Evolutionary conservation across 202 grass and related monocot genomes (phyloP).

Genomic region (Musa balbisiana): DNA sequence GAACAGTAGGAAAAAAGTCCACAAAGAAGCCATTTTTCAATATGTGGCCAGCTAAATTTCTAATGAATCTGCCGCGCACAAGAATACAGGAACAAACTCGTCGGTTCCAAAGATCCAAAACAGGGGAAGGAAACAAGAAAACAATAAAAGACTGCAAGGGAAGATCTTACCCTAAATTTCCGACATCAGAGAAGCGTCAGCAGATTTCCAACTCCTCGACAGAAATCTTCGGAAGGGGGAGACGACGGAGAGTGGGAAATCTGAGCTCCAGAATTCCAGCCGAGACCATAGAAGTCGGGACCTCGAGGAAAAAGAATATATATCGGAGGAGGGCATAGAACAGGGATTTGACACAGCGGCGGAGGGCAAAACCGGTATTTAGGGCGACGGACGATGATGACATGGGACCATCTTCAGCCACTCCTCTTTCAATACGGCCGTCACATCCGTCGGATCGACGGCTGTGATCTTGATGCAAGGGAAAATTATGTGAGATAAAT

Average conservation of each 20-base stretch:
- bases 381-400: not conserved
- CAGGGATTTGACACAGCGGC: not conserved
- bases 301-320: not conserved
- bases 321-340: not conserved
- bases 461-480: too few relatives aligned
- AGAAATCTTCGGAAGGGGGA: not conserved
- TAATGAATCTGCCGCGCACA: not conserved
- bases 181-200: not conserved
- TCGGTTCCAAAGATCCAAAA: not conserved
- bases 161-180: conserved; percentile 3
- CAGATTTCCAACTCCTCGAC: not conserved
- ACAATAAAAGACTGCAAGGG: not conserved
- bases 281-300: not conserved
- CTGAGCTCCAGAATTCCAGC: not conserved
- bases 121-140: not conserved
- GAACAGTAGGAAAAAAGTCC: not conserved
- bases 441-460: too few relatives aligned
- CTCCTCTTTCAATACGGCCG: too few relatives aligned
- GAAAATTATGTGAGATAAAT: too few relatives aligned
- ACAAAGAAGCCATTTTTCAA: not conserved
- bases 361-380: not conserved
- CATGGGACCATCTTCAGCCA: too few relatives aligned
- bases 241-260: not conserved
- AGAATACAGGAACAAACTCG: not conserved
- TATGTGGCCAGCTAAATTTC: not conserved